Conservation (phyloP, 495 filamentous ascomycete species). For the Lasiosphaeria ovina region DNA sequence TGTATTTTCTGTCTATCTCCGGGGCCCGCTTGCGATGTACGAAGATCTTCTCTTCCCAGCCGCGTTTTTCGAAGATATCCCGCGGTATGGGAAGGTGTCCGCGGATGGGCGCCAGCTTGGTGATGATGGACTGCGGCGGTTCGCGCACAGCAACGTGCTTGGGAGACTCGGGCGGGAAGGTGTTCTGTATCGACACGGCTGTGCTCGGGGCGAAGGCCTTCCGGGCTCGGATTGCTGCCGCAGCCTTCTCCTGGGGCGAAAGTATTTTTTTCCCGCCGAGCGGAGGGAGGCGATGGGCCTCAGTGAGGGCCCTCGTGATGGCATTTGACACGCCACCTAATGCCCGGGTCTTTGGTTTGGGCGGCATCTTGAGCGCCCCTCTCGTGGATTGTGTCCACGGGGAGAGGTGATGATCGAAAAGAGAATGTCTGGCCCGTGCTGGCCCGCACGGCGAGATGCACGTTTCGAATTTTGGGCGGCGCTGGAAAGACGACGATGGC, state of each 20-base stretch:
- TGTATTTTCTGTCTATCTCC: slow-evolving; percentile 32
- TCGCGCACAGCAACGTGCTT: slow-evolving; percentile 45
- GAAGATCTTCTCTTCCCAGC: slow-evolving; percentile 31
- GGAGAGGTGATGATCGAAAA: too few relatives aligned
- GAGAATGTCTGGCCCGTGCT: too few relatives aligned
- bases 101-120: slow-evolving; percentile 32
- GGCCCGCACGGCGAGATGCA: too few relatives aligned
- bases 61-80: slow-evolving; percentile 38
- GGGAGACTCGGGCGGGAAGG: slow-evolving; percentile 46
- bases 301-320: too few relatives aligned
- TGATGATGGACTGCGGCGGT: slow-evolving; percentile 42
- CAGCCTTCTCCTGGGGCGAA: slow-evolving; percentile 43
- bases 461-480: too few relatives aligned
- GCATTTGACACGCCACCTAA: too few relatives aligned
- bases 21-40: slow-evolving; percentile 30
- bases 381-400: too few relatives aligned
- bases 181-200: not conserved
- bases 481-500: slow-evolving; percentile 3
- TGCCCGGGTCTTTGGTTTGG: too few relatives aligned
- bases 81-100: slow-evolving; percentile 48
- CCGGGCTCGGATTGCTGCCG: not conserved
- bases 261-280: slow-evolving; percentile 50
- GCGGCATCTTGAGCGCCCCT: too few relatives aligned
- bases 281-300: too few relatives aligned
- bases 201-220: slow-evolving; percentile 34